phyloP scores from a whole-genome alignment of 345 rosid genomes.

The Angophora floribunda region DNA sequence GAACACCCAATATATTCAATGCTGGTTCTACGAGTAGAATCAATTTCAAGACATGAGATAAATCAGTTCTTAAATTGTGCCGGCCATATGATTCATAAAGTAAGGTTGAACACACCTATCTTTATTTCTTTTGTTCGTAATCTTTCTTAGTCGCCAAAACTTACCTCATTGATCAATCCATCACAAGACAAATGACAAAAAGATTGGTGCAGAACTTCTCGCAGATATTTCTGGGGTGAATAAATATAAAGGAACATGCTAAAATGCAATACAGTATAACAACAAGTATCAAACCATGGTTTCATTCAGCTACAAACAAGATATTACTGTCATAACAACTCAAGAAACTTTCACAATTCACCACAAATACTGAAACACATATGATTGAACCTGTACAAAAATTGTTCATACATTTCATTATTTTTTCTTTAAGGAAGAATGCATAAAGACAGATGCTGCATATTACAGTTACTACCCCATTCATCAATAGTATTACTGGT shows the following conservation, averaged over 20 bases:
- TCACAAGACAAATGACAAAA: not conserved
- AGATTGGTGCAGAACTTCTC: not conserved
- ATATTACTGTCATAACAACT: not conserved
- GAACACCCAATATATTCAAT: constrained; percentile 6
- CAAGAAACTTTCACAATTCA: not conserved
- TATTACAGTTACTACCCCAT: not conserved
- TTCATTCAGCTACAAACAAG: not conserved
- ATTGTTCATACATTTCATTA: not conserved
- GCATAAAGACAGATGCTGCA: not conserved
- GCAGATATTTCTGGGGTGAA: not conserved
- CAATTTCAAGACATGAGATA: not conserved
- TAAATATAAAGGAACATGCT: not conserved
- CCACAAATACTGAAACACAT: not conserved
- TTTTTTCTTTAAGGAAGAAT: not conserved
- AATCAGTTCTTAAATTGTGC: not conserved
- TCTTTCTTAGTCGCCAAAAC: not conserved
- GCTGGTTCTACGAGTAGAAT: not conserved
- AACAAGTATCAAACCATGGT: not conserved
- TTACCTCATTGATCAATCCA: not conserved
- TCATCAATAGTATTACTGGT: not conserved
- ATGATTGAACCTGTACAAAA: not conserved
- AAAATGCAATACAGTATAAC: not conserved
- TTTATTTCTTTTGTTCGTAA: not conserved
- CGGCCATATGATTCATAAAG: not conserved
- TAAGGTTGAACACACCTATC: not conserved